phyloP scores from a whole-genome alignment of 1,139 yeast genomes.

The Pneumocystis carinii region DNA sequence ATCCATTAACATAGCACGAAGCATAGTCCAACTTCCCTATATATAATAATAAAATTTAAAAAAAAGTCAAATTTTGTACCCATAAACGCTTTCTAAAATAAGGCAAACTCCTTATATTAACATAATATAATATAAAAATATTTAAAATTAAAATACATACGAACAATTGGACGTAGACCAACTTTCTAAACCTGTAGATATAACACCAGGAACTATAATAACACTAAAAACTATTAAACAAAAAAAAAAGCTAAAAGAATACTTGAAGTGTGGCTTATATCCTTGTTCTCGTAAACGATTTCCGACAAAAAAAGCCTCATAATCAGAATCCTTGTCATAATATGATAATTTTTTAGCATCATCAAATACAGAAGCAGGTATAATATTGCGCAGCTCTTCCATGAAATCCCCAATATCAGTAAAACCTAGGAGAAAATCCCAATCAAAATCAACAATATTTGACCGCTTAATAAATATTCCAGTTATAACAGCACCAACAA shows the following conservation, averaged over 20 bases:
- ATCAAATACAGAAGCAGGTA: not conserved
- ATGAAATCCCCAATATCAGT: not conserved
- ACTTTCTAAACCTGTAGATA: conserved; percentile 84
- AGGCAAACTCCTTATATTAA: conserved; percentile 27
- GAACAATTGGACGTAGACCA: conserved; percentile 87
- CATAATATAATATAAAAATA: not conserved
- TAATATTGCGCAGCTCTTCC: not conserved
- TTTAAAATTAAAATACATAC: not conserved
- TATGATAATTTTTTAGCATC: not conserved
- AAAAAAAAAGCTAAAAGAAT: conserved; percentile 6
- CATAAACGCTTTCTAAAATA: conserved; percentile 84
- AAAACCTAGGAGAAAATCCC: not conserved
- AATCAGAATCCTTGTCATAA: not conserved
- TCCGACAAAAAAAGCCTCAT: conserved; percentile 2
- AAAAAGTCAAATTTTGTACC: conserved; percentile 22
- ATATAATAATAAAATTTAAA: not conserved
- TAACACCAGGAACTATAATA: conserved; percentile 62
- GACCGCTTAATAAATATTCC: not conserved
- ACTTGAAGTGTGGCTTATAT: conserved; percentile 6
- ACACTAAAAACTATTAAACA: not conserved
- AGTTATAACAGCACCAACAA: not conserved
- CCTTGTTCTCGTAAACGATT: conserved; percentile 1
- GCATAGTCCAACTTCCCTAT: conserved; percentile 80
- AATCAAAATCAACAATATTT: conserved; percentile 1
- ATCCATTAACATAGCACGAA: conserved; percentile 79